Conservation (phyloP, 2,329 filamentous ascomycete species). For the Cercospora zeina region DNA sequence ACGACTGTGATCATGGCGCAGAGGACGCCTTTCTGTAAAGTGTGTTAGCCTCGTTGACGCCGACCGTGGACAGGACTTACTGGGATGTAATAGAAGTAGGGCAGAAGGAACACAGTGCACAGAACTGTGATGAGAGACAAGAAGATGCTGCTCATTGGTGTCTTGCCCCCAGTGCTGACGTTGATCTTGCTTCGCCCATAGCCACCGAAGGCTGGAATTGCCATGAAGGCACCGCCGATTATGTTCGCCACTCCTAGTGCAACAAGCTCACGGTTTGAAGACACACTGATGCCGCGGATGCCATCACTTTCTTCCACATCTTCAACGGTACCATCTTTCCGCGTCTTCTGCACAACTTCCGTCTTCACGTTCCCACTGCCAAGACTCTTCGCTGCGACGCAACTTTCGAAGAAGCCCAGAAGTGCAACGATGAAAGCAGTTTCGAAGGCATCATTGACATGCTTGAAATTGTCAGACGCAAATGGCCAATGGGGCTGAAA, state of each 20-base stretch:
- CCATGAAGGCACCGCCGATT: constrained; percentile 88
- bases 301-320: constrained; percentile 46
- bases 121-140: constrained; percentile 79
- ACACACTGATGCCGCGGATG: constrained; percentile 77
- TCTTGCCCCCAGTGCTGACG: constrained; percentile 84
- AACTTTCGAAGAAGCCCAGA: constrained; percentile 97
- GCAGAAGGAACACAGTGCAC: constrained; percentile 77
- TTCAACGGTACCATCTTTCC: constrained; percentile 35
- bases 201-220: constrained; percentile 89
- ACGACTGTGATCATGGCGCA: constrained; percentile 94
- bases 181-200: constrained; percentile 97
- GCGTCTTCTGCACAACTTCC: constrained; percentile 50
- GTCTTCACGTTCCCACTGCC: constrained; percentile 59
- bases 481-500: constrained; percentile 90
- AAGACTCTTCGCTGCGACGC: constrained; percentile 89
- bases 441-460: constrained; percentile 82
- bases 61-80: constrained; percentile 55
- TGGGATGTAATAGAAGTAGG: constrained; percentile 94
- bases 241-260: constrained; percentile 88
- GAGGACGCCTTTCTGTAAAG: constrained; percentile 77
- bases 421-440: constrained; percentile 92
- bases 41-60: neutral
- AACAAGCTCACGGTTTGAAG: constrained; percentile 89
- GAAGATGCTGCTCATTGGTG: constrained; percentile 89
- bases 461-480: constrained; percentile 69